Evolutionary conservation across 2,329 filamentous ascomycete genomes (phyloP), one percentile per base, ranked within the genome.

Genomic region (Fusarium newnesense): DNA sequence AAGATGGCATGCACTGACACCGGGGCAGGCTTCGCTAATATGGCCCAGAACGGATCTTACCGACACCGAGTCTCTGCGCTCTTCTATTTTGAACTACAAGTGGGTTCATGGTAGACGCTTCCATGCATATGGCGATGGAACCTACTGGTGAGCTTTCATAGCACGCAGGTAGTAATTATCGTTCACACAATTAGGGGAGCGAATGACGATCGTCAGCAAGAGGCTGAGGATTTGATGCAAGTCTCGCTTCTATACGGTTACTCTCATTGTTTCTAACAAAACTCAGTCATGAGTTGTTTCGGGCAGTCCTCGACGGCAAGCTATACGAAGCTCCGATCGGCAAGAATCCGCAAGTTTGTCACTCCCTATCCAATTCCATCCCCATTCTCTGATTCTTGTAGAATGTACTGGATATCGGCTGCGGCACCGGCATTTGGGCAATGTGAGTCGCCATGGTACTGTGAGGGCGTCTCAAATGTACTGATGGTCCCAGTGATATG

Each of bases 201-300:
- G 2, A 72, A 72, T 10, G 70, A 72, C 8, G 70, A 72, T 16
- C 70, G 70, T 0, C 70, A 72, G 19, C 70, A 72, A 34, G 70
- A 72, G 42, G 70, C 70, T 21, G 70, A 72, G 18, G 70, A 73
- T 21, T 43, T 72, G 10, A 72, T 72, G 70, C 18, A 46, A 66
- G 65, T 50, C 9, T 16, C 2, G 12, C 2, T 34, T 13, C 24
- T 7, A 8, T 0, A 8, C 2, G 5, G 0, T 6, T 3, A 10
- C 0, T 11, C 0, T 8, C 19, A 11, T 13, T 11, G 0, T 5
- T 16, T 36, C 37, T 67, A 19, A 72, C 30, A 1, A 1, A 6
- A 0, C 1, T 9, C 2, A 72, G 70, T 9, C 70, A 72, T 19
- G 70, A 73, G 12, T 15, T 72, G 9, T 72, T 70, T 24, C 70